Evolutionary conservation across 1,284 basidiomycete genomes (phyloP).

Genomic region (Sanghuangporus baumii): DNA sequence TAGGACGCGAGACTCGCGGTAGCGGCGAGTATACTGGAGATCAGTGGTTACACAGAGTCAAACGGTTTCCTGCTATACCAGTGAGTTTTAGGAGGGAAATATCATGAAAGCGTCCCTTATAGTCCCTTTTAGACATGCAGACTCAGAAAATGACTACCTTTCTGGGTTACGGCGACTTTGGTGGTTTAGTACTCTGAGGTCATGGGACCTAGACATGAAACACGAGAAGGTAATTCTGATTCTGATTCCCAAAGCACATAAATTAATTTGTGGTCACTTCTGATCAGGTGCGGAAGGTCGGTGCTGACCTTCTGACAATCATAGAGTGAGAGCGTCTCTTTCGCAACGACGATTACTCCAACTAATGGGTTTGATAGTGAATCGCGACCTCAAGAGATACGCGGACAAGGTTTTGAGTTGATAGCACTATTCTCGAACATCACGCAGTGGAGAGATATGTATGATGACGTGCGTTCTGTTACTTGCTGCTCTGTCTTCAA

Average conservation of each 20-base stretch:
- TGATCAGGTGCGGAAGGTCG: not conserved
- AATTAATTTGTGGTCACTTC: not conserved
- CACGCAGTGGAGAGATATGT: constrained; percentile 13
- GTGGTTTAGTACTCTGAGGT: constrained; percentile 12
- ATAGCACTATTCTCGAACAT: constrained; percentile 12
- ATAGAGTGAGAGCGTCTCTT: not conserved
- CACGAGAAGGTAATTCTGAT: not conserved
- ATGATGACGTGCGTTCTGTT: constrained; percentile 5
- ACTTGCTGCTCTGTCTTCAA: not conserved
- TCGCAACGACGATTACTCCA: not conserved
- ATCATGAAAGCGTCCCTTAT: not conserved
- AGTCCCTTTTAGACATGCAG: not conserved
- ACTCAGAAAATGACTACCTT: constrained; percentile 3
- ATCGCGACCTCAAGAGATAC: not conserved
- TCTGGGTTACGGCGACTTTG: constrained; percentile 2
- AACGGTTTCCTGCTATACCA: not conserved
- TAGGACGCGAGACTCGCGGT: constrained; percentile 1
- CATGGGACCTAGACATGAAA: constrained; percentile 4
- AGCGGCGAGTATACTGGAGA: not conserved
- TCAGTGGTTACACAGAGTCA: constrained; percentile 2
- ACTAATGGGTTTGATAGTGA: not conserved
- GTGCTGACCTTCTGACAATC: not conserved
- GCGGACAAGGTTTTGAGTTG: constrained; percentile 3
- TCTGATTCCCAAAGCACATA: not conserved
- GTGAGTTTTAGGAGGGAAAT: not conserved